Conservation (phyloP, 257 asterid genomes). For the Lycium ferocissimum region DNA sequence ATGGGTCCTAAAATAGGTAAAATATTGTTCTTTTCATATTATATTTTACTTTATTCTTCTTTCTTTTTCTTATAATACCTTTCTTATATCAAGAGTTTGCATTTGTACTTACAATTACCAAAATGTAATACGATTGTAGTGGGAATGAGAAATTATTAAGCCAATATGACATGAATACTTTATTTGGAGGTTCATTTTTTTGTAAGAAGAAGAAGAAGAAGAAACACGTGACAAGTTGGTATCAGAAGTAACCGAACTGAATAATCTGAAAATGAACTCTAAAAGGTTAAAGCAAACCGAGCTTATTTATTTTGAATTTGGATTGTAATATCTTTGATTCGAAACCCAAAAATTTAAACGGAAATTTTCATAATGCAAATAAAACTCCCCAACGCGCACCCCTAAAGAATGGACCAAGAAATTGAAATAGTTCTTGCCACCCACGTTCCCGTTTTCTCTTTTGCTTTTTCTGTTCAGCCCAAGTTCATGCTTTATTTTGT, state of each 20-base stretch:
- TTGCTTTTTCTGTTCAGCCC: not conserved
- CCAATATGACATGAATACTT: not conserved
- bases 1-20: not conserved
- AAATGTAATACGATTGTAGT: not conserved
- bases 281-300: not conserved
- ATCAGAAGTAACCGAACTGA: not conserved
- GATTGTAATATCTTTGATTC: not conserved
- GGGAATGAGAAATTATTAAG: not conserved
- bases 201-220: not conserved
- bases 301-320: not conserved
- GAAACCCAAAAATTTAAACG: not conserved
- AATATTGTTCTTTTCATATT: not conserved
- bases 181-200: not conserved
- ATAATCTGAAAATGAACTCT: not conserved
- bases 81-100: not conserved
- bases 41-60: not conserved
- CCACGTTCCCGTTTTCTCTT: not conserved
- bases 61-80: not conserved
- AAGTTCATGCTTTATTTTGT: not conserved
- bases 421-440: not conserved
- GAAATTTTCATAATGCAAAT: not conserved
- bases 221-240: no score
- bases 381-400: not conserved
- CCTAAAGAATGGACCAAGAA: not conserved
- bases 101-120: not conserved